A percentile compares a stretch with the other conserved stretches of the same genome.
Conservation (phyloP, 306 rosid genomes). For the Pterocarpus santalinus region DNA sequence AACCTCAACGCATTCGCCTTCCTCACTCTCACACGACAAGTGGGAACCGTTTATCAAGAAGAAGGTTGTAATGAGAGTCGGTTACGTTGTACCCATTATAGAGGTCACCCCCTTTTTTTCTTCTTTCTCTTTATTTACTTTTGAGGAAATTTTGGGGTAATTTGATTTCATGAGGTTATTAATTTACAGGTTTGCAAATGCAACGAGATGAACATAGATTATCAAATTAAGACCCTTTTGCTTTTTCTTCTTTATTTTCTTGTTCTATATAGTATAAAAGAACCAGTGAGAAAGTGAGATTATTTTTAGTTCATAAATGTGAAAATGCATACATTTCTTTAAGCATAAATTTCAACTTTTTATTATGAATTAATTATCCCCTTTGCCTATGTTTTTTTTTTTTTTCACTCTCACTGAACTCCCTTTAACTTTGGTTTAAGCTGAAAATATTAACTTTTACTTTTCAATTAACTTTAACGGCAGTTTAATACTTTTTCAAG, state of each 20-base stretch:
- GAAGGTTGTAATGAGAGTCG: constrained; percentile 57
- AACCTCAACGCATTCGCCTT: constrained; percentile 9
- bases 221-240: constrained; percentile 60
- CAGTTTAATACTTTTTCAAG: too few relatives aligned
- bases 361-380: too few relatives aligned
- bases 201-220: constrained; percentile 73
- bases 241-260: neutral
- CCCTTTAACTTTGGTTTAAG: too few relatives aligned
- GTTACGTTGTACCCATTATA: constrained; percentile 57
- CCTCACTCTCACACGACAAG: constrained; percentile 33
- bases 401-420: too few relatives aligned
- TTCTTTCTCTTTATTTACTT: neutral
- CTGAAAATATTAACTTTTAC: too few relatives aligned
- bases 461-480: too few relatives aligned
- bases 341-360: too few relatives aligned
- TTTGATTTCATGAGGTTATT: neutral
- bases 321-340: constrained; percentile 3
- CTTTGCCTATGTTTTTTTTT: too few relatives aligned
- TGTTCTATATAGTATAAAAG: too few relatives aligned
- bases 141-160: neutral
- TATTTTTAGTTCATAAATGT: neutral
- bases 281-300: neutral
- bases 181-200: constrained; percentile 71
- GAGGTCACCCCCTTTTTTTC: constrained; percentile 42
- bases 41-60: constrained; percentile 59